Conservation (phyloP, 192 early-diverging fungal genomes). For the Obelidium mucronatum region DNA sequence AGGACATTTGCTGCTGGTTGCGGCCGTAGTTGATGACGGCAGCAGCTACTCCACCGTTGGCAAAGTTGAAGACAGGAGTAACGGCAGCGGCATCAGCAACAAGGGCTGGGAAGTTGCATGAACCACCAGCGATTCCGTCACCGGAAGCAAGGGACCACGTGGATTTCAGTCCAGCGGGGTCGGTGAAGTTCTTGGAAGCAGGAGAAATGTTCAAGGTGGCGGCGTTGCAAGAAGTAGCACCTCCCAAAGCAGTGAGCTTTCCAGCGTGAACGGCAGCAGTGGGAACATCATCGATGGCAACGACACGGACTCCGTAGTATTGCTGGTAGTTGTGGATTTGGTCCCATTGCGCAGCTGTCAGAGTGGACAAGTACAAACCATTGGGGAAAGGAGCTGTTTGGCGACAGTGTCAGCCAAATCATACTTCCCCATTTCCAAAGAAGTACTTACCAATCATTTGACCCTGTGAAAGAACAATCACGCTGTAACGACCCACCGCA, state of each 20-base stretch:
- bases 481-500: slow-evolving; percentile 10
- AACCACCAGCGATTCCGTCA: not conserved
- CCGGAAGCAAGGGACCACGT: not conserved
- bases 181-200: not conserved
- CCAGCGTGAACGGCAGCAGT: not conserved
- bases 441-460: slow-evolving; percentile 9
- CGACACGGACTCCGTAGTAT: slow-evolving; percentile 22
- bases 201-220: not conserved
- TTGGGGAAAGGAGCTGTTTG: slow-evolving; percentile 20
- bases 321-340: slow-evolving; percentile 24
- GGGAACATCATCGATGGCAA: slow-evolving; percentile 20
- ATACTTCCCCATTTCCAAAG: not conserved
- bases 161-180: slow-evolving; percentile 13
- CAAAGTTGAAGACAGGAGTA: slow-evolving; percentile 16
- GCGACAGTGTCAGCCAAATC: not conserved
- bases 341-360: slow-evolving; percentile 1
- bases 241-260: not conserved
- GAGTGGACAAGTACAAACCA: slow-evolving; percentile 23
- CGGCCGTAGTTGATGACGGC: slow-evolving; percentile 19
- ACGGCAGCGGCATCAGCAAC: not conserved
- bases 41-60: slow-evolving; percentile 1
- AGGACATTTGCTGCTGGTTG: slow-evolving; percentile 54
- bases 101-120: slow-evolving; percentile 15
- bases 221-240: not conserved
- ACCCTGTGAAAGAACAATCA: slow-evolving; percentile 11